Evolutionary conservation across 495 filamentous ascomycete species (phyloP), one percentile per base, ranked within the genome.

Genomic region (Aspergillus cristatus): DNA sequence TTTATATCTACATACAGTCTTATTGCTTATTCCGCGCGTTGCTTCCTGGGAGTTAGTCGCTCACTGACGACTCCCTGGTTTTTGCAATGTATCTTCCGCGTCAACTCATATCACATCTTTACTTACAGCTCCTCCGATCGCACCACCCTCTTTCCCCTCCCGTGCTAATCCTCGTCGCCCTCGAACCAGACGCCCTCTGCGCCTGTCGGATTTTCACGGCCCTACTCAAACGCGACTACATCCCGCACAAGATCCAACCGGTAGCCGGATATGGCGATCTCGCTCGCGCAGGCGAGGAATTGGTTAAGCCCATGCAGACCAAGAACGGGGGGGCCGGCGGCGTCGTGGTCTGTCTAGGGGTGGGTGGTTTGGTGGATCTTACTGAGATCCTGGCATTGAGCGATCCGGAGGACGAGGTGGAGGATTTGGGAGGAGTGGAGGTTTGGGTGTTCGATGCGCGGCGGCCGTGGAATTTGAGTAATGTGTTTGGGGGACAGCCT

Each of bases 201-300:
- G 93, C 89, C 35, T 89, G 86, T 51, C 87, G 89, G 35, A 97
- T 98, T 38, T 75, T 98, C 12, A 91, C 91, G 1, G 73, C 79
- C 11, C 73, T 97, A 13, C 71, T 98, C 35, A 95, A 90, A 67
- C 82, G 86, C 68, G 91, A 98, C 69, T 97, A 90, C 55, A 93
- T 98, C 46, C 81, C 82, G n/a, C 90, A 97, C 63, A 96, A 94
- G 69, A 94, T 97, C 43, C 85, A 94, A 48, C 91, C 93, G 3
- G 80, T 98, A 25, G 75, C 83, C 12, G 91, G 91, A 22, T 96
- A 96, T 78, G 80, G 77, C 45, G 91, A 97, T 52, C 79, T 98
- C 26, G 68, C 82, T 50, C 76, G 78, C 48, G 78, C 76, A 18
- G 86, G 86, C 18, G 68, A 76, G 54, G 78, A 86, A 43, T 68